These are phyloP conservation scores for Aureobasidium melanogenum DNA, from an alignment of 2,329 filamentous ascomycete genomes.

Conservation along the genomic window DNA sequence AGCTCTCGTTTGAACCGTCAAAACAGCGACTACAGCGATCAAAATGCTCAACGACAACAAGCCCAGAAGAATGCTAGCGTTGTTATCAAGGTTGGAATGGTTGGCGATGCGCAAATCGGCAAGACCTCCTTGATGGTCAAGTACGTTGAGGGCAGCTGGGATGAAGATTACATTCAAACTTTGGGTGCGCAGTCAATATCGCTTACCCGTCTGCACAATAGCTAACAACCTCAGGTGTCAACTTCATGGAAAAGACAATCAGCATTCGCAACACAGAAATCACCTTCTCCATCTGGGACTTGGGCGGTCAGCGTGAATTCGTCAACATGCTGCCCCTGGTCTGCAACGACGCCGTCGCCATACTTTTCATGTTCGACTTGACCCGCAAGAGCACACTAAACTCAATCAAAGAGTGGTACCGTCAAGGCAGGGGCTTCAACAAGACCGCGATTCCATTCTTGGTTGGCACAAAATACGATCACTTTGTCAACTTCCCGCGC, in stretches of 20 bases:
- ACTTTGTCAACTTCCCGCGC: conserved; percentile 96
- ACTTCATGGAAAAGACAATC: conserved; percentile 99
- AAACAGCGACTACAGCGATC: conserved; percentile 24
- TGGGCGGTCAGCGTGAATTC: conserved; percentile 95
- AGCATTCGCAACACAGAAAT: conserved; percentile 99
- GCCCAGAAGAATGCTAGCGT: conserved; percentile 53
- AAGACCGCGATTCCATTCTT: conserved; percentile 99
- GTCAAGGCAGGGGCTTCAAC: conserved; percentile 95
- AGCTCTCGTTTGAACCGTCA: conserved; percentile 14
- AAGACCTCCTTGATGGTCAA: conserved; percentile 99
- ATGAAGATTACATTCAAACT: conserved; percentile 99
- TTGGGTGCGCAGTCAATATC: conserved; percentile 48
- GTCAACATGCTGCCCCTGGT: conserved; percentile 99
- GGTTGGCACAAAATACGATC: conserved; percentile 96
- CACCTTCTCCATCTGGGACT: conserved; percentile 98
- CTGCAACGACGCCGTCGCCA: conserved; percentile 96
- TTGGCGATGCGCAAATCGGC: conserved; percentile 96
- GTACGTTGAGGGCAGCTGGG: conserved; percentile 98
- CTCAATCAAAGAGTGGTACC: conserved; percentile 99
- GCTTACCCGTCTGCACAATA: no score
- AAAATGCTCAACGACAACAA: conserved; percentile 30
- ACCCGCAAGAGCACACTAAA: conserved; percentile 97
- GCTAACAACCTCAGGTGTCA: conserved; percentile 57
- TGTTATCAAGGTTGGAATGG: conserved; percentile 99
- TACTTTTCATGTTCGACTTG: conserved; percentile 98